Base-by-base conservation (phyloP, 208 protist species). In the Trypanosoma congolense region DNA sequence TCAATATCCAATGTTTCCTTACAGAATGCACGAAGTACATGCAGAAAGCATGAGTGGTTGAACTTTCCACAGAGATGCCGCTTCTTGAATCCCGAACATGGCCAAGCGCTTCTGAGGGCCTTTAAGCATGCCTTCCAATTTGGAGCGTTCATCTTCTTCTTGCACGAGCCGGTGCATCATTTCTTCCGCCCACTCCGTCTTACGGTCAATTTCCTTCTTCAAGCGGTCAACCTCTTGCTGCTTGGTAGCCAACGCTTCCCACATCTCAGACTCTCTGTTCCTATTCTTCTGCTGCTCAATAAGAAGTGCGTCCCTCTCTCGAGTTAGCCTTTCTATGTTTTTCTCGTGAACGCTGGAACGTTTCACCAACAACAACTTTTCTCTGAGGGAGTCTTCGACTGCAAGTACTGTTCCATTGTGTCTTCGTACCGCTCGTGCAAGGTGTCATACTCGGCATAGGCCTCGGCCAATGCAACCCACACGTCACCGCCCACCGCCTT, bases 131-230 rank as follows among this genome's bases (percentile, higher is more conserved):
- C 21, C 24, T 38, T 66, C 60, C 1, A 54, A 9, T 18, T n/a
- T 51, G 26, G 40, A 43, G 45, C 52, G 51, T 22, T 25, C 31
- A 38, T 66, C 51, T 28, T 66, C 60, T 25, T 66, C 60, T 16
- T 30, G 12, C 5, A 66, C 60, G 8, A 66, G 28, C 8, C 33
- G 49, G 8, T 40, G 38, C 30, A 66, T 43, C 6, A 66, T 8
- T 26, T 58, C 60, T 25, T 66, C 51, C 6, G 43, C 60, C 29
- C 51, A 43, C 42, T 59, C 31, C 46, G 40, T 41, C 33, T 24
- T 47, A 26, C 2, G 8, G 2, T 16, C 51, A 26, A 66, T 49
- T 51, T 75, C 59, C 0, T 48, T 36, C 49, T 51, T 4, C 19
- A 69, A 28, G 2, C 29, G 43, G 24, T 45, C 46, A 30, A 66